Evolutionary conservation across 805 yeast species (phyloP).

Genomic region (Wickerhamomyces pijperi): DNA sequence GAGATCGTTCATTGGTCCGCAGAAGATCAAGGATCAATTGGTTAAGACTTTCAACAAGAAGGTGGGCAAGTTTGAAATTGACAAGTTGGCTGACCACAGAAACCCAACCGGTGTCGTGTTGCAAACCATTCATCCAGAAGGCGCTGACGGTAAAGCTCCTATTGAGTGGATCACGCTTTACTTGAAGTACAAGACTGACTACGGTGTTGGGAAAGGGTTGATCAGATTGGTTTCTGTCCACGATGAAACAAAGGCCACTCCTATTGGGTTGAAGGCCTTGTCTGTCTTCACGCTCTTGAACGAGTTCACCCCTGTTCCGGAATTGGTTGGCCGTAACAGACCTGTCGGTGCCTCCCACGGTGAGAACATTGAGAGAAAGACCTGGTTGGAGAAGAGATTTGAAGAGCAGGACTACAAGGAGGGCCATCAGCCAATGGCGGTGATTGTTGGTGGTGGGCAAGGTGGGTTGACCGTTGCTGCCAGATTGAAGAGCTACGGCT

Average conservation of each 20-base stretch:
- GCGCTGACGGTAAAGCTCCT: conserved; percentile 16
- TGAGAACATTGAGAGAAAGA: conserved; percentile 24
- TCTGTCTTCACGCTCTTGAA: conserved; percentile 25
- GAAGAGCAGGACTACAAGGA: conserved; percentile 21
- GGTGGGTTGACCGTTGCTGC: conserved; percentile 33
- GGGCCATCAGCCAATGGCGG: conserved; percentile 28
- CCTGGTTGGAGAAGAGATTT: conserved; percentile 27
- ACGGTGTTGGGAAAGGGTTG: conserved; percentile 24
- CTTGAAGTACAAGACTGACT: conserved; percentile 20
- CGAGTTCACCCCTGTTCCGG: conserved; percentile 22
- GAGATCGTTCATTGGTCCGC: conserved; percentile 22
- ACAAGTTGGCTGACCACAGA: conserved; percentile 20
- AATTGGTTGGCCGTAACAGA: conserved; percentile 21
- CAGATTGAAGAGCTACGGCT: conserved; percentile 29
- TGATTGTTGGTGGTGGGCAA: conserved; percentile 38
- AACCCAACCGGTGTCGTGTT: conserved; percentile 21
- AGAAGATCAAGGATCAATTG: conserved; percentile 16
- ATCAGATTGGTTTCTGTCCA: conserved; percentile 22
- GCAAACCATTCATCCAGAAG: conserved; percentile 18
- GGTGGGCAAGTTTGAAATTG: conserved; percentile 20
- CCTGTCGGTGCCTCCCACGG: conserved; percentile 29
- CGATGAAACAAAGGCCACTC: conserved; percentile 16
- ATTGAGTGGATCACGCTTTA: conserved; percentile 26
- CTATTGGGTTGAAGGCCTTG: conserved; percentile 22
- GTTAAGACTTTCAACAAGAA: conserved; percentile 7